A percentile compares a stretch with the other conserved stretches of the same genome.
phyloP scores from a whole-genome alignment of 2,329 filamentous ascomycete genomes.

The Chaetomium olivaceum region DNA sequence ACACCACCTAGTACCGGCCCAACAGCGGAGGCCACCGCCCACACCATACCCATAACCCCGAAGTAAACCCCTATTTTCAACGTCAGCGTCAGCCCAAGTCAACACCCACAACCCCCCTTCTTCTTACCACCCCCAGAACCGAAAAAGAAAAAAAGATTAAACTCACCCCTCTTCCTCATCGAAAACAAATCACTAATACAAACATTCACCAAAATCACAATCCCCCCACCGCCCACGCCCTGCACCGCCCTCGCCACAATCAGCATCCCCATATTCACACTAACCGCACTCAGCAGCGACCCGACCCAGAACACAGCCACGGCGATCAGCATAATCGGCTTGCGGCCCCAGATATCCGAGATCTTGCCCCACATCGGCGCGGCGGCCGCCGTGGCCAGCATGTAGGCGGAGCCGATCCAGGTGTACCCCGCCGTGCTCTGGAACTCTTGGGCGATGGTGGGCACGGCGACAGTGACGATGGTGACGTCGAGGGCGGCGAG shows the following conservation, averaged over 20 bases:
- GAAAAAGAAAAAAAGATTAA: neutral
- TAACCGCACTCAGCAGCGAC: constrained; percentile 50
- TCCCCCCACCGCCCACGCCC: constrained; percentile 53
- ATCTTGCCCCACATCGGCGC: constrained; percentile 71
- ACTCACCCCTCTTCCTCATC: constrained; percentile 40
- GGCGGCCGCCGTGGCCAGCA: constrained; percentile 67
- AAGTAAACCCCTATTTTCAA: constrained; percentile 51
- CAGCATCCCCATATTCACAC: constrained; percentile 48
- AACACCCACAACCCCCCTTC: neutral
- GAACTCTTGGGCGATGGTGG: constrained; percentile 60
- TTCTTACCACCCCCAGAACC: neutral
- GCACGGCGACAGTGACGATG: constrained; percentile 62
- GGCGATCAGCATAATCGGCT: constrained; percentile 52
- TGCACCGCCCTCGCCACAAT: constrained; percentile 52
- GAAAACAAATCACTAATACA: constrained; percentile 57
- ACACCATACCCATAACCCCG: constrained; percentile 65
- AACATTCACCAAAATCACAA: constrained; percentile 55
- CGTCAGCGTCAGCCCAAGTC: neutral
- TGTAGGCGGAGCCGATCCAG: constrained; percentile 75
- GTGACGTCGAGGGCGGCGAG: constrained; percentile 54
- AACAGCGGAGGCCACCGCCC: constrained; percentile 65
- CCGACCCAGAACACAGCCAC: constrained; percentile 54
- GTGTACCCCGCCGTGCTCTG: constrained; percentile 66
- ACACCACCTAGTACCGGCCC: constrained; percentile 63
- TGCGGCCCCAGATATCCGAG: constrained; percentile 60